Evolutionary conservation across 805 yeast species (phyloP), one percentile per base, ranked within the genome.

Genomic region (Starmera dryadoides): DNA sequence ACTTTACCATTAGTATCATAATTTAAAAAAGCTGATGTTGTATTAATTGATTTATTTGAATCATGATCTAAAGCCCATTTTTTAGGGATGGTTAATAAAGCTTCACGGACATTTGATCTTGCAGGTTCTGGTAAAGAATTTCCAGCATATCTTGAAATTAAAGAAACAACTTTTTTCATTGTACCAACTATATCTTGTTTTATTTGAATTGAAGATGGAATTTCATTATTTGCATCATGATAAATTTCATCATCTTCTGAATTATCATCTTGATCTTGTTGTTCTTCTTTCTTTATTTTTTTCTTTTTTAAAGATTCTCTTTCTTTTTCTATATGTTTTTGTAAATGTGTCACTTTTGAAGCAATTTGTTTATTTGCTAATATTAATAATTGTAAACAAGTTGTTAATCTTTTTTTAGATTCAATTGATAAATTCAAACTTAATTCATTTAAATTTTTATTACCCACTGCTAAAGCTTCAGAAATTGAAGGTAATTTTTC

Each of bases 181-280:
- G 97, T 93, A 1, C 84, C 75, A 8, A 89, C 81, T 28, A 91
- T 86, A 48, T 91, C 98, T 47, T 79, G 75, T 46, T 86, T 83
- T 28, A 89, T 71, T 34, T 77, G 66, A 9, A 56, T 52, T 12
- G 61, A 51, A 33, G 45, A 52, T 34, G 45, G 58, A 43, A 50
- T 52, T 9, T 42, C 41, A 33, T 42, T 54, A 42, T 46, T 62
- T 11, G 59, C 56, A 19, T 62, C 68, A 43, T 63, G 66, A 41
- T 47, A 60, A 15, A 55, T 53, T 30, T 59, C 62, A 16, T 52
- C 58, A 2, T 57, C 60, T 15, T 50, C 53, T 14, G 50, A 56
- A 6, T 49, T 47, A n/a, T 18, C 26, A 28, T 50, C 44, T 42
- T 35, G 44, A 33, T 37, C 48, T 36, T 30, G 52, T 44, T 39